phyloP scores from a whole-genome alignment of 1,284 basidiomycete species.

The Xerocomus nothofagi region DNA sequence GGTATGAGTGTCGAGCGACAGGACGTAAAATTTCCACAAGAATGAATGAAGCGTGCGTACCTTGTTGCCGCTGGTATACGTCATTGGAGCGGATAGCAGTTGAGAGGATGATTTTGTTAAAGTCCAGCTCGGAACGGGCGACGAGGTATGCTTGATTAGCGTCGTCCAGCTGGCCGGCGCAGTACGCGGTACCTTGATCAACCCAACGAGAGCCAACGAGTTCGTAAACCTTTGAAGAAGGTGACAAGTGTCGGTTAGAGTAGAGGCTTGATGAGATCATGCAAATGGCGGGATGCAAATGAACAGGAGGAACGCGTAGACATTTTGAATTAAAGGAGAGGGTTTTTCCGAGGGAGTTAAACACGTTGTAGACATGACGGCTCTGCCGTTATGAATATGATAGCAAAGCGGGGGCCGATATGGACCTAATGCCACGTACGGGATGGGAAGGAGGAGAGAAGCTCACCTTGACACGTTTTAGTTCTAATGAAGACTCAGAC shows the following conservation, averaged over 20 bases:
- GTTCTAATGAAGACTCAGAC: conserved; percentile 37
- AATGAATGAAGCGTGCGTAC: conserved; percentile 43
- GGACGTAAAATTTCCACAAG: conserved; percentile 1
- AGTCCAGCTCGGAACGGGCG: conserved; percentile 78
- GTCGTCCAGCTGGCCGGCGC: conserved; percentile 83
- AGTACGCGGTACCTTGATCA: conserved; percentile 93
- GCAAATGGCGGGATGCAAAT: conserved; percentile 26
- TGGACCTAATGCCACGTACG: conserved; percentile 15
- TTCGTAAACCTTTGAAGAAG: conserved; percentile 78
- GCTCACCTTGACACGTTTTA: conserved; percentile 45
- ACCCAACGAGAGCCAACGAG: conserved; percentile 87
- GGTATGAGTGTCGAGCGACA: conserved; percentile 14
- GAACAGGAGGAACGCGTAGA: conserved; percentile 18
- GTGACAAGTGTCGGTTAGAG: conserved; percentile 32
- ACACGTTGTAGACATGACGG: conserved; percentile 31
- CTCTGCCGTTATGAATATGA: conserved; percentile 20
- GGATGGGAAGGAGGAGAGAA: conserved; percentile 27
- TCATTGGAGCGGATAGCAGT: conserved; percentile 79
- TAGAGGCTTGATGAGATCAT: conserved; percentile 36
- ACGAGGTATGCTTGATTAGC: conserved; percentile 80
- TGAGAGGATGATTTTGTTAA: conserved; percentile 67
- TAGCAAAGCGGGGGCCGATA: conserved; percentile 16
- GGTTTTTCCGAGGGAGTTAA: conserved; percentile 7
- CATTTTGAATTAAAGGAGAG: conserved; percentile 19
- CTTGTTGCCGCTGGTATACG: conserved; percentile 91